Conservation (phyloP, 352 stramenopile genomes). For the Pythium volutum region DNA sequence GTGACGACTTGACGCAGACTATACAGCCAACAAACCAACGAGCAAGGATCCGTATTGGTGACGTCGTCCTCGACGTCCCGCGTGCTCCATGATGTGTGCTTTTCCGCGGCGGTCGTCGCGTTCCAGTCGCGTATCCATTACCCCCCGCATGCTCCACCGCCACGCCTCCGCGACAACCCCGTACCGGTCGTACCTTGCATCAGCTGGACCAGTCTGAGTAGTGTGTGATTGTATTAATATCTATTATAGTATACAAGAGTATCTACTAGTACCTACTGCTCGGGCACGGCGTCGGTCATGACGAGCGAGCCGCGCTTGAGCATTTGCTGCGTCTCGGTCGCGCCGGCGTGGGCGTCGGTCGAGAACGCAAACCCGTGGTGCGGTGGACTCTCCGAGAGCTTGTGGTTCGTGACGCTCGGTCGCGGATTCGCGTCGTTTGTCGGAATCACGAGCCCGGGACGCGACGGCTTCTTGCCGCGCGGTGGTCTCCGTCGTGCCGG, state of each 20-base stretch:
- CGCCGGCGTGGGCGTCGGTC: slow-evolving; percentile 49
- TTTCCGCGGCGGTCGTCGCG: neutral
- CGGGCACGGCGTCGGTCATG: neutral
- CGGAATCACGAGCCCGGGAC: slow-evolving; percentile 38
- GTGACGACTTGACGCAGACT: neutral
- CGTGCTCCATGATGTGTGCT: slow-evolving; percentile 11
- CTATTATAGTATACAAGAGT: neutral
- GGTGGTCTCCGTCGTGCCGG: slow-evolving; percentile 26
- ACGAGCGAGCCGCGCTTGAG: slow-evolving; percentile 15
- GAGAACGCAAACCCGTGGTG: slow-evolving; percentile 78
- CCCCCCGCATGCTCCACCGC: no score
- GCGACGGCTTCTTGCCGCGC: slow-evolving; percentile 15
- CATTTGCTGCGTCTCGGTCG: slow-evolving; percentile 45
- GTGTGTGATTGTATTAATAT: neutral
- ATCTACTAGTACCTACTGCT: neutral
- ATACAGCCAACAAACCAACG: neutral
- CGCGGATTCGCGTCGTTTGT: slow-evolving; percentile 22
- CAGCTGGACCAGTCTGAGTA: neutral
- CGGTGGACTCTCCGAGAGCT: slow-evolving; percentile 32
- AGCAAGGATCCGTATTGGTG: neutral
- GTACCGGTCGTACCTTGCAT: neutral
- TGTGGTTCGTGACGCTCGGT: slow-evolving; percentile 15
- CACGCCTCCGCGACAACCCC: neutral
- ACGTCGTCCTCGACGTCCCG: neutral
- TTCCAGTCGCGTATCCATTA: slow-evolving; percentile 18